Percentiles rank a stretch among this genome's conserved stretches.
Conservation (phyloP, 2,329 filamentous ascomycete species). For the Karstenula rhodostoma region DNA sequence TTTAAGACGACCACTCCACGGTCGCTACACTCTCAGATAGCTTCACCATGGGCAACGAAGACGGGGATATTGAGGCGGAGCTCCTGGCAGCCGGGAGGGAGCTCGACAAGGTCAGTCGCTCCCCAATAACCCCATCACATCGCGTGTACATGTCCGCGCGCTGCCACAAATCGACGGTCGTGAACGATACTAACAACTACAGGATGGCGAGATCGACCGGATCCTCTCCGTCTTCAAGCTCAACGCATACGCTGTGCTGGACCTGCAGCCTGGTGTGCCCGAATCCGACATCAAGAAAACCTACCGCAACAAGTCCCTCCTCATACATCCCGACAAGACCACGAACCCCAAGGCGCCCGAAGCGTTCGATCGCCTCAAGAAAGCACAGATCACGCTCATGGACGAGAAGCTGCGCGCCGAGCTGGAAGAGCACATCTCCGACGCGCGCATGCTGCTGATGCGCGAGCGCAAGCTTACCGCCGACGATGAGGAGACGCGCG, state of each 20-base stretch:
- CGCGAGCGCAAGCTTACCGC: constrained; percentile 93
- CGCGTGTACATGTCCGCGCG: neutral
- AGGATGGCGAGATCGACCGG: constrained; percentile 95
- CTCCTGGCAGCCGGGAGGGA: constrained; percentile 88
- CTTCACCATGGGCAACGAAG: constrained; percentile 60
- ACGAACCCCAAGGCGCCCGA: constrained; percentile 89
- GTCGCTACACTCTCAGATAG: constrained; percentile 16
- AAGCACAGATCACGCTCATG: constrained; percentile 88
- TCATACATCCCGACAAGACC: constrained; percentile 99
- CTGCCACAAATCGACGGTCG: neutral
- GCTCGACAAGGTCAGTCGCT: constrained; percentile 75
- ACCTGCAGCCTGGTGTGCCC: constrained; percentile 92
- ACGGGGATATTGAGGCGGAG: constrained; percentile 68
- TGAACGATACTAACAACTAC: constrained; percentile 21
- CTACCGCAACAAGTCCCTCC: constrained; percentile 97
- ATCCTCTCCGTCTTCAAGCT: constrained; percentile 90
- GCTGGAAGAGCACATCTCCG: constrained; percentile 93
- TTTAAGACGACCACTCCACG: constrained; percentile 11
- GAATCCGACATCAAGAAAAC: constrained; percentile 94
- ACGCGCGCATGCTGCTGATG: constrained; percentile 93
- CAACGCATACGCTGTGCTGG: constrained; percentile 89
- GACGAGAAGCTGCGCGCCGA: constrained; percentile 90
- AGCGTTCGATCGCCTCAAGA: constrained; percentile 95
- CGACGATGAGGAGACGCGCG: constrained; percentile 86
- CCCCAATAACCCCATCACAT: neutral